Evolutionary conservation across 2,329 filamentous ascomycete genomes (phyloP).

Genomic region (Diplodia sapinea): DNA sequence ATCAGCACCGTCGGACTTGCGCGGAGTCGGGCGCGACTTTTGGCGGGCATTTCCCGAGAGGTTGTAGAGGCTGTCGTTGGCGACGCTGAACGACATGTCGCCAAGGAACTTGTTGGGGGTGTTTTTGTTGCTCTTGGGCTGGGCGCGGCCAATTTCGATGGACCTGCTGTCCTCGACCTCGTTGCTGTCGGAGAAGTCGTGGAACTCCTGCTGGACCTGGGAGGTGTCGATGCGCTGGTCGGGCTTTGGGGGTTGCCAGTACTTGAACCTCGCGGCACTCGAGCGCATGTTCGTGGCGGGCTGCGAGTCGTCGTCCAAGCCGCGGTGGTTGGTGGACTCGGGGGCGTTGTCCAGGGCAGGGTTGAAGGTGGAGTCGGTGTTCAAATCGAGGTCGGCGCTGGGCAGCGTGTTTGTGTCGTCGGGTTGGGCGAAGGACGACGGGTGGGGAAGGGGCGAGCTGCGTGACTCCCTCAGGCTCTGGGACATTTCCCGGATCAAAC

Average conservation of each 20-base stretch:
- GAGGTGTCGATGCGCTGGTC: slow-evolving; percentile 47
- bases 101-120: slow-evolving; percentile 46
- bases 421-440: slow-evolving; percentile 40
- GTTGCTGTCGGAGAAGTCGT: slow-evolving; percentile 49
- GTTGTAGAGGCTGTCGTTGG: slow-evolving; percentile 57
- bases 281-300: slow-evolving; percentile 45
- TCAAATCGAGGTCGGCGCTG: slow-evolving; percentile 38
- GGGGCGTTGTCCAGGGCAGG: slow-evolving; percentile 41
- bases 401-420: slow-evolving; percentile 37
- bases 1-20: slow-evolving; percentile 40
- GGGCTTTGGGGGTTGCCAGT: slow-evolving; percentile 45
- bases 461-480: slow-evolving; percentile 35
- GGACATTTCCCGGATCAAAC: slow-evolving; percentile 47
- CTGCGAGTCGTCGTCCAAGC: slow-evolving; percentile 42
- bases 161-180: slow-evolving; percentile 57
- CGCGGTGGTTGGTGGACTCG: slow-evolving; percentile 46
- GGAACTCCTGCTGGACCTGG: slow-evolving; percentile 48
- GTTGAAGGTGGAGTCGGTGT: slow-evolving; percentile 39
- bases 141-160: slow-evolving; percentile 63
- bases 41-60: slow-evolving; percentile 50
- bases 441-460: slow-evolving; percentile 40
- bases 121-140: slow-evolving; percentile 47
- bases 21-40: slow-evolving; percentile 43
- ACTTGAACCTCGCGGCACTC: slow-evolving; percentile 47
- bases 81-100: slow-evolving; percentile 59